Evolutionary conservation across 257 asterid genomes (phyloP), one percentile per base, ranked within the genome.

Genomic region (Capsicum pubescens): DNA sequence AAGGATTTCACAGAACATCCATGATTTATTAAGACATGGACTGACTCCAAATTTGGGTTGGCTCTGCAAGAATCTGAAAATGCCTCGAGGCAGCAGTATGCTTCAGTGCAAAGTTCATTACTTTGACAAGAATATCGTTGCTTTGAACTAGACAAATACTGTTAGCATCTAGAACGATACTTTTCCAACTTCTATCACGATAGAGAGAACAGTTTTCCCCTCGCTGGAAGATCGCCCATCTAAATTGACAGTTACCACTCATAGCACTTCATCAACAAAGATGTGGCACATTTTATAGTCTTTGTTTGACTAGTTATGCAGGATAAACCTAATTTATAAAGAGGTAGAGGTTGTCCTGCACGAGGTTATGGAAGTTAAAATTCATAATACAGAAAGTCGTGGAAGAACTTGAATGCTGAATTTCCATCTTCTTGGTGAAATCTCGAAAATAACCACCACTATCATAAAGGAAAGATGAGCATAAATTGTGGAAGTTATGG

Each of bases 1-100:
- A 74, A 74, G 61, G 39, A 74, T 74, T 74, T 74, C 60, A 48
- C 44, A 74, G 80, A 48, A 74, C 80, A 74, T 74, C 80, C 60
- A 50, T 19, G 80, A 50, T 19, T 11, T 50, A 48, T 74, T 50
- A 19, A 11, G 59, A 50, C 60, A 74, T 11, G 17, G 19, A 21
- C 48, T 11, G 58, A 72, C 80, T 10, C 15, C 35, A 71, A 71
- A 52, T 72, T 42, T 72, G 12, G 58, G 80, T 48, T 46, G 80
- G 59, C 39, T 48, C 60, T 21, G 14, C 44, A 16, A 74, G 44
- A 50, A 74, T 50, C 60, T 19, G 32, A 48, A 48, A 72, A 72
- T 21, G 13, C 80, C 44, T 32, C 3, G 13, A 1, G 12, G 80
- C 60, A 72, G 44, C 58, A n/a, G 80, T 50, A 12, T 21, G 60